Base-by-base conservation (phyloP, 257 asterid genomes). In the Primulina huaijiensis region DNA sequence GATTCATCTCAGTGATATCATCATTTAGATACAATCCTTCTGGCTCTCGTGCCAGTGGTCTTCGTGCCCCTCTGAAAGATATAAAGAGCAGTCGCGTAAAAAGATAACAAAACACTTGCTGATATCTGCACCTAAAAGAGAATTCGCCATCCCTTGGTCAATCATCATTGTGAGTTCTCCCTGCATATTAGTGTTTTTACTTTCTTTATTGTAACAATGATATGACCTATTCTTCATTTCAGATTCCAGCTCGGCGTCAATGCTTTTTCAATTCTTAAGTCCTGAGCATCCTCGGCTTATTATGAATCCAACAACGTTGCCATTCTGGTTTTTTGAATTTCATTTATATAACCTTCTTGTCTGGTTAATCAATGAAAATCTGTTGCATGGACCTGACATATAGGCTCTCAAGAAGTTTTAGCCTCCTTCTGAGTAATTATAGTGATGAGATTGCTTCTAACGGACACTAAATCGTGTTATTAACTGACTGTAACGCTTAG, bases 1-100 rank as follows among this genome's bases (percentile, higher is more conserved):
- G 78, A 19, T 90, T 93, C 74, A 91, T 85, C 55, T 86, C 96
- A 0, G 86, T 84, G 59, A 74, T 93, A 64, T 93, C 99, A 67
- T 89, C 99, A 33, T 93, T 84, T 76, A 82, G 78, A 74, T 93
- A 77, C 85, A 86, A 79, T 70, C 79, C 88, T 61, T 80, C 82
- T 33, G 99, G 99, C 66, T 89, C 96, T 21, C 92, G 97, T 74
- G 97, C 92, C 12, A 89, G 95, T 76, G 97, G 97, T 38, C 97
- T 93, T 65, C 97, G 99, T 64, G 84, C 99, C n/a, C 97, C 99
- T 69, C 73, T 93, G 8, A 90, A 82, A 83, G 96, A 89, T 62
- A 82, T 93, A 60, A 80, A 79, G 78, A 90, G 88, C 84, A 86
- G 79, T 58, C 67, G 65, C 78, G 69, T 16, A 68, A 82, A 69